These are phyloP conservation scores for Lachnellula arida DNA, from an alignment of 2,329 filamentous ascomycete genomes.

Conservation along the genomic window DNA sequence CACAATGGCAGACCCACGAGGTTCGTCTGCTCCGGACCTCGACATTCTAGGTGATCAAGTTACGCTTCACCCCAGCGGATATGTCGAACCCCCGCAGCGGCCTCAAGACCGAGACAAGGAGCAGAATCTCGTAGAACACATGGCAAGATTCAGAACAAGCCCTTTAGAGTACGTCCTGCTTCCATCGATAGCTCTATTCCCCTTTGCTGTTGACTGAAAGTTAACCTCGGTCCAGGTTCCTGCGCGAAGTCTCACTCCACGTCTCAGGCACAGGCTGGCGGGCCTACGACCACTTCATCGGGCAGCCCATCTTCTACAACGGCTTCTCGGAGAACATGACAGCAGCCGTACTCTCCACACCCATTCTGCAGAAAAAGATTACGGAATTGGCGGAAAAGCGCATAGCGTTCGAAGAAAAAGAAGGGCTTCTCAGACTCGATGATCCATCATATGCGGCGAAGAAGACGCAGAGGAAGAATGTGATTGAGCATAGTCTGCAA, in stretches of 20 bases:
- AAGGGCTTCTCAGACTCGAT: constrained; percentile 59
- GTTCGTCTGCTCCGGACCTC: constrained; percentile 58
- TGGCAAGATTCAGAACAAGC: constrained; percentile 76
- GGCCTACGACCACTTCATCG: constrained; percentile 84
- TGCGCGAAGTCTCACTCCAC: constrained; percentile 89
- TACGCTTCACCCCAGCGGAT: constrained; percentile 69
- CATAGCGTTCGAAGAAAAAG: constrained; percentile 68
- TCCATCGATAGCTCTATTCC: background rate
- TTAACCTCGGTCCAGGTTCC: constrained; percentile 53
- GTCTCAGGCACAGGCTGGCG: constrained; percentile 94
- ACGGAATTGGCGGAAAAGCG: constrained; percentile 70
- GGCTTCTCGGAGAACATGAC: constrained; percentile 94
- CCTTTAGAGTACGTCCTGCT: constrained; percentile 49
- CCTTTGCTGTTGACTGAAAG: background rate
- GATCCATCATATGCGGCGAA: constrained; percentile 51
- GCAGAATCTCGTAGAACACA: constrained; percentile 71
- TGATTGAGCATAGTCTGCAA: constrained; percentile 68
- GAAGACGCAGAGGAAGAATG: constrained; percentile 50
- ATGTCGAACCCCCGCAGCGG: constrained; percentile 45
- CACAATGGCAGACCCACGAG: constrained; percentile 34
- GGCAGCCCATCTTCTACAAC: constrained; percentile 87
- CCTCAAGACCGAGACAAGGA: constrained; percentile 53
- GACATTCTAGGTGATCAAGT: constrained; percentile 72
- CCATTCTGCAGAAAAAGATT: constrained; percentile 71
- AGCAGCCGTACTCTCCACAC: constrained; percentile 66